Percentiles rank a stretch among this genome's conserved stretches.
These are phyloP conservation scores for Penicillium odoratum DNA, from an alignment of 495 filamentous ascomycete species.

Conservation along the genomic window DNA sequence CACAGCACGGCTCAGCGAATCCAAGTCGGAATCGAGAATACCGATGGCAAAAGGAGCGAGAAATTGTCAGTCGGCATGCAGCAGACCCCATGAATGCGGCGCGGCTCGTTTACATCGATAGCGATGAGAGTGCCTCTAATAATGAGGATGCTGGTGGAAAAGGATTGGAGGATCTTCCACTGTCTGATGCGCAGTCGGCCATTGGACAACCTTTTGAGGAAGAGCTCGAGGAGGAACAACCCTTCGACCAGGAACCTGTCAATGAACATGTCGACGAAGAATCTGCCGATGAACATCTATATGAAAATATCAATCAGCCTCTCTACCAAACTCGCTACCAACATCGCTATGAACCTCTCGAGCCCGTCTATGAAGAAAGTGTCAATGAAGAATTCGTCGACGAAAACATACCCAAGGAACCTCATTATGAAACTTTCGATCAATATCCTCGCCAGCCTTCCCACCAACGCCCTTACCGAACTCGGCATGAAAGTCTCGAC, in stretches of 20 bases:
- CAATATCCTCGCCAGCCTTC: not conserved
- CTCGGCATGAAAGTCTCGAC: not conserved
- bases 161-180: conserved; percentile 14
- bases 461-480: not conserved
- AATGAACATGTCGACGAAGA: not conserved
- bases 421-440: not conserved
- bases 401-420: not conserved
- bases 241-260: conserved; percentile 1
- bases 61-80: conserved; percentile 52
- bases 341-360: not conserved
- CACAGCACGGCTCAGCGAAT: not conserved
- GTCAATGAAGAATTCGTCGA: not conserved
- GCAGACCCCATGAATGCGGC: conserved; percentile 43
- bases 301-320: not conserved
- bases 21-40: conserved; percentile 26
- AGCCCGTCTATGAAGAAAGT: no score
- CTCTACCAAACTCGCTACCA: not conserved
- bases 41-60: conserved; percentile 52
- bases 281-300: not conserved
- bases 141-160: conserved; percentile 6
- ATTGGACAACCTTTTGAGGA: conserved; percentile 7
- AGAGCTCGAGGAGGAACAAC: conserved; percentile 8
- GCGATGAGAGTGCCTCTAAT: conserved; percentile 35
- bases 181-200: conserved; percentile 22
- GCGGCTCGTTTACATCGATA: conserved; percentile 52